Base-by-base conservation (phyloP, 495 filamentous ascomycete species). In the Penicillium psychrofluorescens region DNA sequence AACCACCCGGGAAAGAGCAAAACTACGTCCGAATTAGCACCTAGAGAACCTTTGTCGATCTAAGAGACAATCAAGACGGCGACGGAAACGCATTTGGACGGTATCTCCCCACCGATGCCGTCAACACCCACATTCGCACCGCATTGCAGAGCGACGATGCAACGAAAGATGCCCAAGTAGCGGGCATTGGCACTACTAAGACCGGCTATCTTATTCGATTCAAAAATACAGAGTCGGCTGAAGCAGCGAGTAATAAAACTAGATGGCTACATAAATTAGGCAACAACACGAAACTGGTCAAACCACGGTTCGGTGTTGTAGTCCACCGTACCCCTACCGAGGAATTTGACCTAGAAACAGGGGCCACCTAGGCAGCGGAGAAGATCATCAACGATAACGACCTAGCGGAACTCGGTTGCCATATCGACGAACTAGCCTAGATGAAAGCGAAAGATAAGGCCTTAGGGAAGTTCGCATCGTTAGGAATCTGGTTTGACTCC, bases 331-430 rank as follows among this genome's bases (percentile, higher is more conserved):
- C 49, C 10, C 58, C 52, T 1, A 61, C 51, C 8, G 41, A 60
- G 40, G 53, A 52, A 11, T 50, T 56, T 30, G 34, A 53, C 29
- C 39, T 56, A 7, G 51, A 54, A 7, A 37, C n/a, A 9, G 37
- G 29, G 0, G 38, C 41, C 38, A 34, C 40, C 4, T 12, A 51
- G 11, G 53, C 15, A 8, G 42, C 49, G 1, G 13, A 54, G 29
- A 61, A 59, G 14, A 55, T 64, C 22, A 51, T 49, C 6, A 31
- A 46, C 34, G 50, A 64, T 1, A 64, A 64, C 16, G 39, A 57
- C 5, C 45, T 61, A 7, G 14, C 12, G 0, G 41, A 40, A 7
- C 50, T 36, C 7, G 45, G 49, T 2, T 58, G 53, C 46, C 36
- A 43, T 0, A 61, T 63, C 37, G 39, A 60, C 27, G 47, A 61